A percentile compares a stretch with the other conserved stretches of the same genome.
Evolutionary conservation across 2,329 filamentous ascomycete species (phyloP).

Genomic region (Delphinella strobiligena): DNA sequence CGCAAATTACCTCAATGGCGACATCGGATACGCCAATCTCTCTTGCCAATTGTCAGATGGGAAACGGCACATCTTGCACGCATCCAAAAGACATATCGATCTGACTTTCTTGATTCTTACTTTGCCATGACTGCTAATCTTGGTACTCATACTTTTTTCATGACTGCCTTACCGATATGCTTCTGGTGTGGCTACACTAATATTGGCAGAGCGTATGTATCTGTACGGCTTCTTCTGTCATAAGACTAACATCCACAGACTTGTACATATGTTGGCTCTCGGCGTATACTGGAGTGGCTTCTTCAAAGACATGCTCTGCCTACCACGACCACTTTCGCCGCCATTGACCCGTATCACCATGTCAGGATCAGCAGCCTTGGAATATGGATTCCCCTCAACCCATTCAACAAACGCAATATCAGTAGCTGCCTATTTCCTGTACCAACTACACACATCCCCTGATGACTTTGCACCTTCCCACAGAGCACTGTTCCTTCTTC

Average conservation of each 20-base stretch:
- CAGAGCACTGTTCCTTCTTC: constrained; percentile 39
- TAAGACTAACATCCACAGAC: constrained; percentile 13
- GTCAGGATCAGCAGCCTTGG: constrained; percentile 87
- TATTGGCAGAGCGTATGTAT: constrained; percentile 71
- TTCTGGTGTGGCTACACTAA: constrained; percentile 91
- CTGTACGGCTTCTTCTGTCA: neutral
- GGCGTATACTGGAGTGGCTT: constrained; percentile 68
- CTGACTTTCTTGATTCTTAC: constrained; percentile 82
- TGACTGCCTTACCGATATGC: constrained; percentile 84
- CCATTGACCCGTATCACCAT: constrained; percentile 91
- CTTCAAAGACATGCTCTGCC: constrained; percentile 84
- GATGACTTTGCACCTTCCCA: constrained; percentile 43
- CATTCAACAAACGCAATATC: constrained; percentile 96
- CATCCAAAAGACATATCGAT: constrained; percentile 68
- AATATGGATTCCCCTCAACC: constrained; percentile 95
- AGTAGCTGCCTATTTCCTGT: constrained; percentile 72
- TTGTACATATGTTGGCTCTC: constrained; percentile 50
- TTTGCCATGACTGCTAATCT: constrained; percentile 95
- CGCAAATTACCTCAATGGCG: constrained; percentile 69
- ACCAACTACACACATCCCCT: constrained; percentile 55
- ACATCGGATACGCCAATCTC: constrained; percentile 66
- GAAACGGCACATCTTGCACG: constrained; percentile 90
- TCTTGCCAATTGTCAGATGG: constrained; percentile 81
- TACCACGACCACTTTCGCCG: constrained; percentile 83
- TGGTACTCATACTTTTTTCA: constrained; percentile 97